Evolutionary conservation across 495 filamentous ascomycete species (phyloP).

Genomic region (Penicillium tannophilum): DNA sequence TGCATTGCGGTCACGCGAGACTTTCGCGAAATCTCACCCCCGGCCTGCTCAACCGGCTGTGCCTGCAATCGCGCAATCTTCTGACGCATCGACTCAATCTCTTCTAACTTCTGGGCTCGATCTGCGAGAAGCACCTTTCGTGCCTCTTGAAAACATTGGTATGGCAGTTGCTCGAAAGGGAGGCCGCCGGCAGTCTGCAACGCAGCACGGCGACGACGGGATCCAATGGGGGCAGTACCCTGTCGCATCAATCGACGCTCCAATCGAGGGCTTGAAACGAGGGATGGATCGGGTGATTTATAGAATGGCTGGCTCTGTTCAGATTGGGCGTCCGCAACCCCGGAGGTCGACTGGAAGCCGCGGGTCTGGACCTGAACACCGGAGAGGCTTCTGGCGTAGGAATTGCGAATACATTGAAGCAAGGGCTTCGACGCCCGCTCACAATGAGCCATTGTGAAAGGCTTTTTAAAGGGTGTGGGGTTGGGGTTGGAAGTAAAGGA

Average conservation of each 20-base stretch:
- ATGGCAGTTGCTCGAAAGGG: conserved; percentile 90
- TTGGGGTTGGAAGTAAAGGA: conserved; percentile 20
- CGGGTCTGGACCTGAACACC: conserved; percentile 39
- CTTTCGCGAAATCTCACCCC: conserved; percentile 64
- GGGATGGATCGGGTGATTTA: conserved; percentile 50
- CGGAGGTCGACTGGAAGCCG: conserved; percentile 42
- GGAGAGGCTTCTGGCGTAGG: conserved; percentile 37
- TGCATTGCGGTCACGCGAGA: conserved; percentile 69
- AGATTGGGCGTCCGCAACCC: conserved; percentile 41
- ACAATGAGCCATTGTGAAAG: conserved; percentile 63
- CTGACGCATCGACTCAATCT: conserved; percentile 61
- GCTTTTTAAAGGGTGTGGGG: conserved; percentile 13
- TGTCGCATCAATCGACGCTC: conserved; percentile 61
- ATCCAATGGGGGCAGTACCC: conserved; percentile 69
- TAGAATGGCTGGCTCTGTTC: conserved; percentile 41
- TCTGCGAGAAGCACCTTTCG: conserved; percentile 79
- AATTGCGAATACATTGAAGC: conserved; percentile 61
- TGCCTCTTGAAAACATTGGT: conserved; percentile 97
- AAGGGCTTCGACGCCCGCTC: conserved; percentile 69
- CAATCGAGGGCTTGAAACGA: conserved; percentile 54
- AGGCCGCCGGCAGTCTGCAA: conserved; percentile 65
- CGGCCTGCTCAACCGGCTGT: conserved; percentile 57
- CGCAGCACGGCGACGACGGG: conserved; percentile 79
- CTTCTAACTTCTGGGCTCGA: conserved; percentile 74
- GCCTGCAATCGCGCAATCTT: conserved; percentile 62